Conservation (phyloP, 768 basidiomycete genomes). For the Hericium rajendrae region DNA sequence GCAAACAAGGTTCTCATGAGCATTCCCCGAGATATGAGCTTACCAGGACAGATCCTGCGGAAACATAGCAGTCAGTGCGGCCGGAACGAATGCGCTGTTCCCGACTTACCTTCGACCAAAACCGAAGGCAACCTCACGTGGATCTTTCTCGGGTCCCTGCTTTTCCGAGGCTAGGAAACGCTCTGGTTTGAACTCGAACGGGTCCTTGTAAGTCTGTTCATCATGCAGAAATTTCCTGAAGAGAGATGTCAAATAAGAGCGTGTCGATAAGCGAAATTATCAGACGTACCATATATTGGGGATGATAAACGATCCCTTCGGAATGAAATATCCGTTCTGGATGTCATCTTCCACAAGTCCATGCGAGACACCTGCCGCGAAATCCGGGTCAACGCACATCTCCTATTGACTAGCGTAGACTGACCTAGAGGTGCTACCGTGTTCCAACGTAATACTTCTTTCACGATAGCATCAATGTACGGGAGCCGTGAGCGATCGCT, state of each 20-base stretch:
- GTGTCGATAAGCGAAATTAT: not conserved
- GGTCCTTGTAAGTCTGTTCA: conserved; percentile 18
- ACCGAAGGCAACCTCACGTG: conserved; percentile 16
- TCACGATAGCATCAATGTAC: conserved; percentile 12
- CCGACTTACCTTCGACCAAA: conserved; percentile 17
- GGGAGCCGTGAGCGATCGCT: conserved; percentile 16
- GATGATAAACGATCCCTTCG: conserved; percentile 27
- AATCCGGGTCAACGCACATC: not conserved
- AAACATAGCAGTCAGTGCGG: not conserved
- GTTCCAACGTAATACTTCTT: conserved; percentile 18
- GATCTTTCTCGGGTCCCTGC: conserved; percentile 14
- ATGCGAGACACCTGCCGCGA: conserved; percentile 23
- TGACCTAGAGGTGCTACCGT: conserved; percentile 12
- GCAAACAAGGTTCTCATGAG: not conserved
- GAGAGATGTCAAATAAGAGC: not conserved
- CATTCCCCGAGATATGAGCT: too few species aligned
- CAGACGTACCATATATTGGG: conserved; percentile 27
- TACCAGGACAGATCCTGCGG: not conserved
- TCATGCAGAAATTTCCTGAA: conserved; percentile 22
- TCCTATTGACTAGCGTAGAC: not conserved
- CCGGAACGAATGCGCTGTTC: not conserved
- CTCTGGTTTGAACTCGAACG: conserved; percentile 20
- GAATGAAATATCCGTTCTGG: conserved; percentile 28
- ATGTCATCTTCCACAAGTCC: conserved; percentile 25
- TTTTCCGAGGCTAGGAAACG: conserved; percentile 17